phyloP scores from a whole-genome alignment of 1,139 yeast genomes.

The Hanseniaspora uvarum region DNA sequence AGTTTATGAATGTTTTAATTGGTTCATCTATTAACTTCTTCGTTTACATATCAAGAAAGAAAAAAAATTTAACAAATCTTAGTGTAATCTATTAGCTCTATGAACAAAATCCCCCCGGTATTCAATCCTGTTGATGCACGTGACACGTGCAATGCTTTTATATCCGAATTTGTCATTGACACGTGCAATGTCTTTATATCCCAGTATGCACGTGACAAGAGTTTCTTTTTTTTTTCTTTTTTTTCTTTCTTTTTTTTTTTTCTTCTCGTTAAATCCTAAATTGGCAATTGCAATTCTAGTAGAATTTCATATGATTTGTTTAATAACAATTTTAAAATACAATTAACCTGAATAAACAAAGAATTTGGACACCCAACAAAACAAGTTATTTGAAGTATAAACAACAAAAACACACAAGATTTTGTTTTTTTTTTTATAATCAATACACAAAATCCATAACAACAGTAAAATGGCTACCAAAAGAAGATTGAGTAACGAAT shows the following conservation, averaged over 20 bases:
- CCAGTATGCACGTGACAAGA: neutral
- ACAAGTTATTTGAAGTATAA: neutral
- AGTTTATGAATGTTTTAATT: neutral
- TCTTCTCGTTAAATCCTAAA: neutral
- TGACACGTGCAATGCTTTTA: too few relatives aligned
- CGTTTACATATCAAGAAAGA: neutral
- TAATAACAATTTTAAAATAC: neutral
- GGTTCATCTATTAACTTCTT: neutral
- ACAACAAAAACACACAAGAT: neutral
- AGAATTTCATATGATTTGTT: neutral
- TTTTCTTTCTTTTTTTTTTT: neutral
- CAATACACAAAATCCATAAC: too few relatives aligned
- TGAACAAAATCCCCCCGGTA: too few relatives aligned
- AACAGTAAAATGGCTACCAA: constrained; percentile 12
- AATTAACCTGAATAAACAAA: neutral
- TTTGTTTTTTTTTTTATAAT: too few relatives aligned
- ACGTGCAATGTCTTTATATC: too few relatives aligned
- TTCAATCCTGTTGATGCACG: too few relatives aligned
- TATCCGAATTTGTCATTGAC: too few relatives aligned
- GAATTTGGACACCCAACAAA: neutral
- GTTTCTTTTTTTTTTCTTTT: constrained; percentile 1
- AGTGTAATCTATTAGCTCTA: too few relatives aligned
- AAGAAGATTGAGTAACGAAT: constrained; percentile 16
- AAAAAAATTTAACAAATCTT: neutral
- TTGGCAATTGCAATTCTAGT: neutral